A percentile compares a stretch with the other conserved stretches of the same genome.
Conservation (phyloP, 1,284 basidiomycete genomes). For the Leccinum fallax region DNA sequence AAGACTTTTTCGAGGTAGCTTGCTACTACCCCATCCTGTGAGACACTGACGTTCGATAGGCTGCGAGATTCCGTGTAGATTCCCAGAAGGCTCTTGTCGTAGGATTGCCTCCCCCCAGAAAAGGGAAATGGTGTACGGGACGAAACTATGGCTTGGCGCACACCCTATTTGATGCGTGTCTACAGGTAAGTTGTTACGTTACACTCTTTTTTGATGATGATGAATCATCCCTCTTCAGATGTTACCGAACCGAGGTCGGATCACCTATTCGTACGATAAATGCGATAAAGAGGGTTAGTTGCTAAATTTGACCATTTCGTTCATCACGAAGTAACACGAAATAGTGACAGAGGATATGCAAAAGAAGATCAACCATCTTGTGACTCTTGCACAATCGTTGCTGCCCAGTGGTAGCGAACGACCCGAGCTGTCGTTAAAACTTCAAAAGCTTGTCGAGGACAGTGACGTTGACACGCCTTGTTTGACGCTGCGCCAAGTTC, state of each 20-base stretch:
- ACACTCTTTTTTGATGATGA: background rate
- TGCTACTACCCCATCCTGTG: background rate
- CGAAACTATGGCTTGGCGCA: slow-evolving; percentile 49
- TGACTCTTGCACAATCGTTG: slow-evolving; percentile 41
- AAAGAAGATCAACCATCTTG: slow-evolving; percentile 41
- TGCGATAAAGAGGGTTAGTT: slow-evolving; percentile 26
- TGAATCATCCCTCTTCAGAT: slow-evolving; percentile 29
- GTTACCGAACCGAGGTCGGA: slow-evolving; percentile 39
- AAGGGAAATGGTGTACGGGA: slow-evolving; percentile 39
- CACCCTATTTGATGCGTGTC: slow-evolving; percentile 40
- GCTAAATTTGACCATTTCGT: background rate
- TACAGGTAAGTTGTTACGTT: slow-evolving; percentile 36
- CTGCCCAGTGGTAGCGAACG: slow-evolving; percentile 39
- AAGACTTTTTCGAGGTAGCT: slow-evolving; percentile 53
- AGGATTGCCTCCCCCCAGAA: slow-evolving; percentile 48
- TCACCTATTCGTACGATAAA: slow-evolving; percentile 19
- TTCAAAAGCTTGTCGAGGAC: slow-evolving; percentile 39
- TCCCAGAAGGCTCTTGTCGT: slow-evolving; percentile 47
- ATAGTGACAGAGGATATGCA: slow-evolving; percentile 33
- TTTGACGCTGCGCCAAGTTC: slow-evolving; percentile 42
- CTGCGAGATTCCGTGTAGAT: slow-evolving; percentile 47
- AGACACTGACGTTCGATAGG: slow-evolving; percentile 30
- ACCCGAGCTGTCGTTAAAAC: slow-evolving; percentile 33
- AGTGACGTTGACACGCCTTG: slow-evolving; percentile 33
- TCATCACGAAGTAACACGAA: slow-evolving; percentile 8